These are phyloP conservation scores for Paramecium sexaurelia DNA, from an alignment of 73 alveolate genomes.

Conservation along the genomic window DNA sequence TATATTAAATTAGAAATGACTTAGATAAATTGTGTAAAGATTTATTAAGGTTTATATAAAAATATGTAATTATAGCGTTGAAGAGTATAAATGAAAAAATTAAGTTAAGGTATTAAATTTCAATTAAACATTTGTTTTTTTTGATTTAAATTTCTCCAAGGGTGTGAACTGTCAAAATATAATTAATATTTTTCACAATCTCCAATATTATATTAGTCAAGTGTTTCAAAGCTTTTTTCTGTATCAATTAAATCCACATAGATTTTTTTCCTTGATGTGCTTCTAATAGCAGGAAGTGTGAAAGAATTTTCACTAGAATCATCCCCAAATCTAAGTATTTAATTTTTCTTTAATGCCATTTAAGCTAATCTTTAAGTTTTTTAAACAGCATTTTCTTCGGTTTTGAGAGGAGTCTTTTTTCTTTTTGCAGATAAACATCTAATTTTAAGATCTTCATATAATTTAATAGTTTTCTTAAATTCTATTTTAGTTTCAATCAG, in stretches of 20 bases:
- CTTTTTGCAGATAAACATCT: background rate
- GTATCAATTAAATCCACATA: constrained; percentile 30
- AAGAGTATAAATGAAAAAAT: background rate
- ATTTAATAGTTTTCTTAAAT: background rate
- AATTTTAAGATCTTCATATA: constrained; percentile 38
- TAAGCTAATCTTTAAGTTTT: background rate
- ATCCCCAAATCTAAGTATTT: background rate
- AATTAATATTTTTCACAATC: constrained; percentile 1
- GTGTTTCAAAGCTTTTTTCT: constrained; percentile 36
- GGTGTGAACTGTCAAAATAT: background rate
- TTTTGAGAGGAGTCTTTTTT: background rate
- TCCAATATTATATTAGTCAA: background rate
- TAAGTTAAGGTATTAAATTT: background rate
- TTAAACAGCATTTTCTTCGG: background rate
- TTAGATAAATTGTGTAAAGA: background rate
- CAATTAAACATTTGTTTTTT: background rate
- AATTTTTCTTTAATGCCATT: background rate
- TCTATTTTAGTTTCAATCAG: background rate
- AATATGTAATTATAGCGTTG: background rate
- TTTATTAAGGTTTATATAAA: background rate
- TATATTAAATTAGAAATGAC: background rate
- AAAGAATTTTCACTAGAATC: background rate
- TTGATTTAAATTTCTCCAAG: constrained; percentile 8
- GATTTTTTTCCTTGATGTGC: background rate
- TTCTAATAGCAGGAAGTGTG: constrained; percentile 35